These are phyloP conservation scores for Syncephalastrum racemosum DNA, from an alignment of 371 early-diverging fungal species.

Conservation along the genomic window DNA sequence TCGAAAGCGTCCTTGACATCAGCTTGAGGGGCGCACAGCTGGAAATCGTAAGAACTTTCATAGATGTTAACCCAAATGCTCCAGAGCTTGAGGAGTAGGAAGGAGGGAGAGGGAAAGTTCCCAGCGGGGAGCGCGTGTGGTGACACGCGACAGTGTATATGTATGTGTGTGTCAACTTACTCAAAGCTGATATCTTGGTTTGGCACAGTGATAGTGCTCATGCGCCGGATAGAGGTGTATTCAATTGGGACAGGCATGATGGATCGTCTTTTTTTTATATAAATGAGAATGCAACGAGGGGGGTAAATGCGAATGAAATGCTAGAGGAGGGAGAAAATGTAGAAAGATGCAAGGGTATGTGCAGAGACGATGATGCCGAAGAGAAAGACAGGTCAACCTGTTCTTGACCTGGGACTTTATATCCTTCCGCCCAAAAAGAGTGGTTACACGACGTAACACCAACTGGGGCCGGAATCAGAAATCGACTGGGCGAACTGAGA, in stretches of 20 bases:
- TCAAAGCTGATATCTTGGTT: conserved; percentile 41
- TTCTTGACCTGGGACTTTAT: neutral
- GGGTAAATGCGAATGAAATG: conserved; percentile 6
- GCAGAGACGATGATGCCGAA: conserved; percentile 3
- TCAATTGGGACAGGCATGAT: conserved; percentile 42
- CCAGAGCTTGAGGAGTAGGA: no score
- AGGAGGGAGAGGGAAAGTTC: neutral
- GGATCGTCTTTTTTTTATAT: conserved; percentile 1
- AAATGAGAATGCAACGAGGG: conserved; percentile 7
- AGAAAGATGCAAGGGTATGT: conserved; percentile 22
- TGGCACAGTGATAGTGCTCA: conserved; percentile 36
- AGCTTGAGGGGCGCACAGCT: conserved; percentile 38
- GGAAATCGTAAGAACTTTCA: conserved; percentile 45
- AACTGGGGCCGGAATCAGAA: conserved; percentile 16
- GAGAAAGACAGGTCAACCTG: conserved; percentile 9
- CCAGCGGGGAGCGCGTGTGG: no score
- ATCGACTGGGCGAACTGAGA: neutral
- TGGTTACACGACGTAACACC: conserved; percentile 18
- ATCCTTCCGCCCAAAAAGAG: conserved; percentile 1
- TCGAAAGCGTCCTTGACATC: conserved; percentile 46
- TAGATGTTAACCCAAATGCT: conserved; percentile 2
- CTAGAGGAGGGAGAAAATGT: conserved; percentile 3
- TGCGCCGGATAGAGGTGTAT: conserved; percentile 29
- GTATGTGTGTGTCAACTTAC: conserved; percentile 21
- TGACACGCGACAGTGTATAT: no score